Evolutionary conservation across 139 green algal genomes (phyloP), one percentile per base, ranked within the genome.

Genomic region (Auxenochlorella pyrenoidosa): DNA sequence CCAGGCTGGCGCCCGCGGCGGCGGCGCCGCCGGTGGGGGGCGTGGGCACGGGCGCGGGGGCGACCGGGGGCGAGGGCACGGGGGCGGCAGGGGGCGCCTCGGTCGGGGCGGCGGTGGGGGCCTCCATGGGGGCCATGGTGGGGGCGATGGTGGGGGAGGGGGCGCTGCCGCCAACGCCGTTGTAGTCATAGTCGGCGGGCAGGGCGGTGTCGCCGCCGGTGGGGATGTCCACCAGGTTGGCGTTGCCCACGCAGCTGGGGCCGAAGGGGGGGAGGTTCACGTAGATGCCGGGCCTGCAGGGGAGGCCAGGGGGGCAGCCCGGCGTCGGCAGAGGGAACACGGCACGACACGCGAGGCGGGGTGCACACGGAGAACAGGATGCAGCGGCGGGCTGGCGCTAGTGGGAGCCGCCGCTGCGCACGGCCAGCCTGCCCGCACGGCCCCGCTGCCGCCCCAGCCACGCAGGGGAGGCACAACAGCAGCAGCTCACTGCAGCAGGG

Each of bases 401-500:
- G 47, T 54, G 47, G 47, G 47, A 54, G 47, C 47, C 10, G 47
- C 10, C 54, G 2, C 15, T 63, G 15, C 18, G 16, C 54, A 63
- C 2, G 54, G 54, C 54, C 3, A 2, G 8, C 47, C 8, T 12
- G 8, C 47, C 47, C 6, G 54, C 54, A 63, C 13, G 54, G 54
- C 54, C 13, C 2, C 15, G 54, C 13, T 16, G 10, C 24, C 24
- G 8, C 24, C 6, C 30, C 15, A 4, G 22, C 15, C 30, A 75
- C 13, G 66, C 66, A 34, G 28, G 66, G 18, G n/a, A n/a, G n/a
- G n/a, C n/a, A n/a, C n/a, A n/a, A n/a, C 66, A 38, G 66, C 1
- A 12, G 66, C 66, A 38, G 66, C 80, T 85, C 80, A 85, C 80
- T 85, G 80, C 80, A 85, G 80, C 63, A 77, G 41, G 36, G 80